A percentile compares a stretch with the other conserved stretches of the same genome.
These are phyloP conservation scores for Ascochyta lentis DNA, from an alignment of 2,329 filamentous ascomycete species.

Conservation along the genomic window DNA sequence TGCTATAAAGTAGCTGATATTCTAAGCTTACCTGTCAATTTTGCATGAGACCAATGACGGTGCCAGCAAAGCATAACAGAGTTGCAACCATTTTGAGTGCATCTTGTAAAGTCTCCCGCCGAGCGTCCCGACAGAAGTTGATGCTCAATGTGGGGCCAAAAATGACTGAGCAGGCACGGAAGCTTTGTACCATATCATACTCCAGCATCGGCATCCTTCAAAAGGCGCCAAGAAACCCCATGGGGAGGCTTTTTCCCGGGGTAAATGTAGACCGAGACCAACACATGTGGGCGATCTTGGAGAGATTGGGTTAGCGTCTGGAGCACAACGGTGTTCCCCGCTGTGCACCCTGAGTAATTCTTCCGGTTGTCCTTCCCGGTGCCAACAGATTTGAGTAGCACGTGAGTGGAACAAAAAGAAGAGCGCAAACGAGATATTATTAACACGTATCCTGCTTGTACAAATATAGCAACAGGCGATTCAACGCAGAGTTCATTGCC, in stretches of 20 bases:
- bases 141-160: neutral
- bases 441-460: neutral
- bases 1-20: neutral
- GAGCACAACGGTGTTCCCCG: neutral
- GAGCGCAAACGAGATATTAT: neutral
- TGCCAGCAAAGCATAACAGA: neutral
- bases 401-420: neutral
- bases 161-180: neutral
- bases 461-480: neutral
- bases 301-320: neutral
- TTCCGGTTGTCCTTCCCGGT: conserved; percentile 6
- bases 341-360: neutral
- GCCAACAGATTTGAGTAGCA: too few relatives aligned
- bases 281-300: neutral
- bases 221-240: neutral
- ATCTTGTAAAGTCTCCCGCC: neutral
- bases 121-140: neutral
- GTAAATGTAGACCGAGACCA: conserved; percentile 23
- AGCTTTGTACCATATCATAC: neutral
- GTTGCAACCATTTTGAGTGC: neutral
- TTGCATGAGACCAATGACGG: conserved; percentile 1
- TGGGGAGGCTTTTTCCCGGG: conserved; percentile 13
- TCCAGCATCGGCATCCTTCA: neutral
- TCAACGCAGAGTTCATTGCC: conserved; percentile 22
- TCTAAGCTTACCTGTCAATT: conserved; percentile 23